Evolutionary conservation across 441 rosid species (phyloP), one percentile per base, ranked within the genome.

Genomic region (Populus hybrid): DNA sequence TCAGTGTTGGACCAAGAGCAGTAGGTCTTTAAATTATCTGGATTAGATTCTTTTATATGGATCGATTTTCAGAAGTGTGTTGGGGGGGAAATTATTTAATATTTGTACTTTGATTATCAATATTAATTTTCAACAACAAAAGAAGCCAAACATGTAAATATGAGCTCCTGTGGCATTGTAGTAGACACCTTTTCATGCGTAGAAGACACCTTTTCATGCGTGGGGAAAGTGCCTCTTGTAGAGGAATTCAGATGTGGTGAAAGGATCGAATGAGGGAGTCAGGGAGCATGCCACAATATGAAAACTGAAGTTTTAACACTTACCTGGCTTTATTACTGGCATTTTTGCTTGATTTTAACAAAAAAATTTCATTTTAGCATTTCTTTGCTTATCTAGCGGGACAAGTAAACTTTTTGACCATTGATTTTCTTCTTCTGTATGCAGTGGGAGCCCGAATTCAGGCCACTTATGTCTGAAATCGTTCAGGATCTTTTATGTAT

Each of bases 401-500:
- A 50, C 7, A 56, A 68, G 33, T 64, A 9, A 23, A 71, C 68
- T 63, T 45, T 26, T 35, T 29, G 21, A 7, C 73, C 9, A 72
- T 67, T 36, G 59, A 53, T 18, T 73, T 42, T 79, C 16, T 66
- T 68, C 31, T 29, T 29, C 31, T 29, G 63, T 72, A 23, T 79
- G 72, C 88, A 95, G 98, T 83, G 82, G 84, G 98, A 92, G 76
- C 98, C 99, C 2, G 94, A 93, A 81, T 95, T 93, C 79, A 86
- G 98, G 85, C 99, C 98, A 28, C 81, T 85, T 0, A 85, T 90
- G 73, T 93, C 99, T 20, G 99, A 95, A 85, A 82, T 95, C n/a
- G 94, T 91, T 53, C 97, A 95, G 83, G 99, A 95, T 82, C 95
- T 95, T 69, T 72, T 89, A 64, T 92, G 81, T 38, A 89, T 92